A percentile compares a stretch with the other conserved stretches of the same genome.
Evolutionary conservation across 73 alveolate genomes (phyloP).

Genomic region (Paramecium sonneborni): DNA sequence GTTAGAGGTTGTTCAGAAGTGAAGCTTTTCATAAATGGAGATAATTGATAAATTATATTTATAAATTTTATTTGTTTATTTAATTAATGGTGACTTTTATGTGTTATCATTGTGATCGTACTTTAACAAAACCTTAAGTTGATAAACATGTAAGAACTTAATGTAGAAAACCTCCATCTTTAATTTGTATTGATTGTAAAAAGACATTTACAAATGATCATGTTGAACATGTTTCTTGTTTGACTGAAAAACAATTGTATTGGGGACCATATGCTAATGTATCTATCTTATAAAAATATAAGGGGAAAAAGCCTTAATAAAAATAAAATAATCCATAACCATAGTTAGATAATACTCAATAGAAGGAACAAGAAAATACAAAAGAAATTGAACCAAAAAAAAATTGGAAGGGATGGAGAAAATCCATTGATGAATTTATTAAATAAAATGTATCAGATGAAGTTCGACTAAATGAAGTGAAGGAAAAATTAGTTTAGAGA

Average conservation of each 20-base stretch:
- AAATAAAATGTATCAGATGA: constrained; percentile 12
- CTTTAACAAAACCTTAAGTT: constrained; percentile 52
- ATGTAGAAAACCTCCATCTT: constrained; percentile 63
- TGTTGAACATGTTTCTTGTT: constrained; percentile 26
- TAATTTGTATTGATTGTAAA: constrained; percentile 57
- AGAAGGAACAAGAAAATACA: neutral
- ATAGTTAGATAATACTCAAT: neutral
- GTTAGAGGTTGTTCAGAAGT: neutral
- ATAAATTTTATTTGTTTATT: neutral
- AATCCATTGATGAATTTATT: constrained; percentile 17
- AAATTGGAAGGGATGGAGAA: constrained; percentile 61
- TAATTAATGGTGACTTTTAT: constrained; percentile 64
- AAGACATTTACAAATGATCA: constrained; percentile 38
- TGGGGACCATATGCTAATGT: constrained; percentile 59
- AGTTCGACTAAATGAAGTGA: constrained; percentile 15
- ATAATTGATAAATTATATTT: neutral
- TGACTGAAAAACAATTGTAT: constrained; percentile 44
- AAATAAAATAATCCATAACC: neutral
- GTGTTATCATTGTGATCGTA: constrained; percentile 55
- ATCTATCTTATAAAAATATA: neutral
- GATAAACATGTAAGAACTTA: constrained; percentile 44
- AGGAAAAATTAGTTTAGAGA: neutral
- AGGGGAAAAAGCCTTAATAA: neutral
- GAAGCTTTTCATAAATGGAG: neutral
- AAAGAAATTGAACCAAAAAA: neutral